These are phyloP conservation scores for Trametes cubensis DNA, from an alignment of 768 basidiomycete genomes.

Conservation along the genomic window DNA sequence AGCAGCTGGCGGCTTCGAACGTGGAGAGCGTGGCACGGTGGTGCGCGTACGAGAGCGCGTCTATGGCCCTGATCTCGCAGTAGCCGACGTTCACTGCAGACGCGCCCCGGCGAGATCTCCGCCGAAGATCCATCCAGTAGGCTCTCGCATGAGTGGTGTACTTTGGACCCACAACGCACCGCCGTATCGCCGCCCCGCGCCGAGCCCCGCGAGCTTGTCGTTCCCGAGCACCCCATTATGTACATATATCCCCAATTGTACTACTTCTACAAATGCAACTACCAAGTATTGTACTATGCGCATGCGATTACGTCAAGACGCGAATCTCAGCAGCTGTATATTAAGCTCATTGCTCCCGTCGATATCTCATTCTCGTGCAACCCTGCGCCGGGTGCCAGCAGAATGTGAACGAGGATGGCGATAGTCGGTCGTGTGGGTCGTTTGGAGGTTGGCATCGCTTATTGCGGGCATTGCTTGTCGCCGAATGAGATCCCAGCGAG, in stretches of 20 bases:
- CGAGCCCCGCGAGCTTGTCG: neutral
- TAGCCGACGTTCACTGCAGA: neutral
- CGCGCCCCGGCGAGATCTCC: neutral
- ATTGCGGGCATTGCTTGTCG: constrained; percentile 27
- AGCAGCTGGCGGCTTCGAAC: neutral
- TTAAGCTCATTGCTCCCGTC: neutral
- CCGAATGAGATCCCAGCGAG: constrained; percentile 32
- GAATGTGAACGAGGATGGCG: too few species aligned
- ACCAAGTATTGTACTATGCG: too few species aligned
- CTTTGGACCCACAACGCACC: constrained; percentile 11
- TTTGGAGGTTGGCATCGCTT: neutral
- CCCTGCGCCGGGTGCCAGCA: too few species aligned
- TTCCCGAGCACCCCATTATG: too few species aligned
- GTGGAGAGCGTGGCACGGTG: neutral
- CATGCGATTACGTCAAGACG: too few species aligned
- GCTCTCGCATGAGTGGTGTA: neutral
- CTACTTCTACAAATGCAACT: too few species aligned
- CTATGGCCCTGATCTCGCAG: constrained; percentile 3
- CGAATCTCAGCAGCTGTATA: too few species aligned
- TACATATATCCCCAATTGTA: too few species aligned
- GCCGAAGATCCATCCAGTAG: neutral
- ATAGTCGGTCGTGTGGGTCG: too few species aligned
- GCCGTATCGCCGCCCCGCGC: neutral
- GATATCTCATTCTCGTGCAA: neutral
- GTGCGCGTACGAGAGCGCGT: neutral